These are phyloP conservation scores for Hordeum pubiflorum DNA, from an alignment of 202 grass and related monocot genomes.

Conservation along the genomic window DNA sequence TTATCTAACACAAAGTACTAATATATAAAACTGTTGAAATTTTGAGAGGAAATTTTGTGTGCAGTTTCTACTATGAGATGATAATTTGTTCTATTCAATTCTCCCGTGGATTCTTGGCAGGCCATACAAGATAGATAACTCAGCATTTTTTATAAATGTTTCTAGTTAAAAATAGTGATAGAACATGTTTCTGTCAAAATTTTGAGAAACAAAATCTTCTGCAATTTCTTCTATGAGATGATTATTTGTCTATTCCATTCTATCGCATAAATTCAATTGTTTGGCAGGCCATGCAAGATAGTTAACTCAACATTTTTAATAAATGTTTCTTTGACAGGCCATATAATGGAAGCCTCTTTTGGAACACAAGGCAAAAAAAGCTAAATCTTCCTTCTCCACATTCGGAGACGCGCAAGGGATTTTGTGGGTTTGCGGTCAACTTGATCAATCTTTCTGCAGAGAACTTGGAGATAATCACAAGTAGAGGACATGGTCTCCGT, in stretches of 20 bases:
- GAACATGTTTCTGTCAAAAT: neutral
- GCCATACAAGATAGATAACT: neutral
- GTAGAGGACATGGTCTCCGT: slow-evolving; percentile 27
- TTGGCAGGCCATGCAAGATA: neutral
- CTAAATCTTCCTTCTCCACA: slow-evolving; percentile 20
- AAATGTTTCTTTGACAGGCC: slow-evolving; percentile 6
- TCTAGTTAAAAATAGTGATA: neutral
- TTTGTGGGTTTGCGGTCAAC: slow-evolving; percentile 47
- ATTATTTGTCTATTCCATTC: neutral
- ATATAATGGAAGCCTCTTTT: neutral
- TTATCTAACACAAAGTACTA: neutral
- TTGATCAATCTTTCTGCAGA: slow-evolving; percentile 36
- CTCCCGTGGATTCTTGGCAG: neutral
- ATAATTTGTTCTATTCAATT: neutral
- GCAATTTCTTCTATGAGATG: neutral
- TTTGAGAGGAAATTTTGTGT: neutral
- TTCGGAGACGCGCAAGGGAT: slow-evolving; percentile 20
- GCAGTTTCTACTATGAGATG: neutral
- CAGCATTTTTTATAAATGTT: neutral
- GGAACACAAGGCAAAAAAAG: slow-evolving; percentile 21
- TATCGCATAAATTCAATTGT: neutral
- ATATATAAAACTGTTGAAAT: neutral
- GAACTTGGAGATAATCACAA: slow-evolving; percentile 15
- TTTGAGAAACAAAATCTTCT: neutral
- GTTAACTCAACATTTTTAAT: neutral